phyloP scores from a whole-genome alignment of 176 grass and related monocot species.

The maize (Zea mays) region Zm-B73-REFERENCE-NAM-5.0 NC_050101.1:176768001-176768500 shows the following conservation, averaged over 20 bases:
- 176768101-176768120: conserved; percentile 32
- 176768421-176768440: not conserved
- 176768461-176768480: conserved; percentile 4
- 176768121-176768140: conserved; percentile 57
- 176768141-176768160: conserved; percentile 40
- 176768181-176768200: conserved; percentile 56
- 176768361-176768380: conserved; percentile 15
- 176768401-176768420: not conserved
- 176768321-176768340: conserved; percentile 5
- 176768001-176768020: conserved; percentile 65
- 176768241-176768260: conserved; percentile 17
- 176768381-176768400: not conserved
- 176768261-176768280: conserved; percentile 43
- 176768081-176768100: conserved; percentile 9
- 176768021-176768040: conserved; percentile 34
- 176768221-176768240: conserved; percentile 24
- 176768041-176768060: conserved; percentile 21
- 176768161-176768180: conserved; percentile 9
- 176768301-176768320: not conserved
- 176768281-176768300: not conserved
- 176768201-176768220: conserved; percentile 40
- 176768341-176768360: not conserved
- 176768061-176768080: conserved; percentile 43
- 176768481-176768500: not conserved
- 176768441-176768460: not conserved